phyloP scores from a whole-genome alignment of 495 filamentous ascomycete genomes.

The Evernia prunastri region DNA sequence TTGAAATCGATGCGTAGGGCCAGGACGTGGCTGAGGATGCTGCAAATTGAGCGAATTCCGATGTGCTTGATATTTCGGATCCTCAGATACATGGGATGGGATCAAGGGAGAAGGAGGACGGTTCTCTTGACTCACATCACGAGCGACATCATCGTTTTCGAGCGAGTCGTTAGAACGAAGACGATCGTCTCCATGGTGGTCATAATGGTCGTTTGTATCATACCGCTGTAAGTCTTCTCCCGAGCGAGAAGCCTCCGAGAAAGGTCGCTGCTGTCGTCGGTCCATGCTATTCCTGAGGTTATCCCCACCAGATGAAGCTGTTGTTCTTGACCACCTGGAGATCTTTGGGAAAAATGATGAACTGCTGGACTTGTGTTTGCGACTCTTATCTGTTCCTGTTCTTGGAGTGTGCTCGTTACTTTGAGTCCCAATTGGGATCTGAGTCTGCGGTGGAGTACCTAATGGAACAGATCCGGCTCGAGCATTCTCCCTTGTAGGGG shows the following conservation, averaged over 20 bases:
- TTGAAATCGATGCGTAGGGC: slow-evolving; percentile 75
- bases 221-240: slow-evolving; percentile 63
- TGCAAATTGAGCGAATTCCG: slow-evolving; percentile 82
- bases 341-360: slow-evolving; percentile 90
- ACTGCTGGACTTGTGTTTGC: slow-evolving; percentile 85
- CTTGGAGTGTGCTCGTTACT: slow-evolving; percentile 73
- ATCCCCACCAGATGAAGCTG: slow-evolving; percentile 66
- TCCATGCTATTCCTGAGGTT: slow-evolving; percentile 44
- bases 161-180: slow-evolving; percentile 61
- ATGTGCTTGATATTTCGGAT: slow-evolving; percentile 85
- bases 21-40: slow-evolving; percentile 83
- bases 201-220: slow-evolving; percentile 57
- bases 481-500: slow-evolving; percentile 33
- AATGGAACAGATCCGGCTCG: slow-evolving; percentile 61
- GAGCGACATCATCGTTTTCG: slow-evolving; percentile 40
- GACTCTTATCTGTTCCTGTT: slow-evolving; percentile 62
- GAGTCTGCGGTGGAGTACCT: slow-evolving; percentile 63
- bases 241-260: slow-evolving; percentile 59
- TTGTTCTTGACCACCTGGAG: slow-evolving; percentile 96
- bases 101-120: slow-evolving; percentile 57
- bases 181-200: slow-evolving; percentile 63
- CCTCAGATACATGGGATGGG: slow-evolving; percentile 62
- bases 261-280: slow-evolving; percentile 43
- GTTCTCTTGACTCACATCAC: slow-evolving; percentile 33
- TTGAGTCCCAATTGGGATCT: slow-evolving; percentile 47